Evolutionary conservation across 176 grass and related monocot genomes (phyloP).

Genomic region (Bolboschoenus planiculmis): DNA sequence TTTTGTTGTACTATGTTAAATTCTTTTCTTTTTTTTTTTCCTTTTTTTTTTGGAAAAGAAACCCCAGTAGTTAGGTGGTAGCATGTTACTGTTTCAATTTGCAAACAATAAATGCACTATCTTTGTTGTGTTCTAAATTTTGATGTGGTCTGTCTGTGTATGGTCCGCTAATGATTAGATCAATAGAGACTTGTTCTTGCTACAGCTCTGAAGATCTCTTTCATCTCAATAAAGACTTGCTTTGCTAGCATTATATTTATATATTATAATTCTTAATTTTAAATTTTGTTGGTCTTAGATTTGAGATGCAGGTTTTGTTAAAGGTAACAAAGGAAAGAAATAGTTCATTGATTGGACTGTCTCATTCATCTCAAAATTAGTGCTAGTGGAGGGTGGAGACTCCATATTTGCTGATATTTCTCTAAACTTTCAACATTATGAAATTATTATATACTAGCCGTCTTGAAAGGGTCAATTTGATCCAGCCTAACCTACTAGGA

Average conservation of each 20-base stretch:
- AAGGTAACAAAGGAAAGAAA: slow-evolving; percentile 9
- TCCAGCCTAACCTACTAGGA: not conserved
- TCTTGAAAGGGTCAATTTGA: not conserved
- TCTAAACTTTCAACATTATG: not conserved
- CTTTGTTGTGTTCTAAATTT: slow-evolving; percentile 19
- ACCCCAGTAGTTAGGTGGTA: slow-evolving; percentile 4
- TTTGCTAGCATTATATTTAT: not conserved
- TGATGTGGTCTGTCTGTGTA: slow-evolving; percentile 20
- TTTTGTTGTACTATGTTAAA: slow-evolving; percentile 23
- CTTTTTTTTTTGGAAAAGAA: not conserved
- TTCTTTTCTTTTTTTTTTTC: not conserved
- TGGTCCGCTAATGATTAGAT: slow-evolving; percentile 76
- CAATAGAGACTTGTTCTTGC: slow-evolving; percentile 30
- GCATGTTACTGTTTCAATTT: slow-evolving; percentile 27
- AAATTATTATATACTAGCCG: not conserved
- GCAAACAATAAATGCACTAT: slow-evolving; percentile 39
- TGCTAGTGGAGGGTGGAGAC: slow-evolving; percentile 2
- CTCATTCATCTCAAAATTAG: slow-evolving; percentile 23
- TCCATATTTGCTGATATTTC: slow-evolving; percentile 10
- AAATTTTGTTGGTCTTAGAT: not conserved
- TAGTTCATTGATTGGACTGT: slow-evolving; percentile 37
- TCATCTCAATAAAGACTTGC: slow-evolving; percentile 10
- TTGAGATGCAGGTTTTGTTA: slow-evolving; percentile 13
- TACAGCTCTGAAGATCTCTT: not conserved
- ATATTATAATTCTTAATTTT: not conserved